Evolutionary conservation across 164 flowering plant genomes (phyloP).

Genomic region (Vitis riparia): DNA sequence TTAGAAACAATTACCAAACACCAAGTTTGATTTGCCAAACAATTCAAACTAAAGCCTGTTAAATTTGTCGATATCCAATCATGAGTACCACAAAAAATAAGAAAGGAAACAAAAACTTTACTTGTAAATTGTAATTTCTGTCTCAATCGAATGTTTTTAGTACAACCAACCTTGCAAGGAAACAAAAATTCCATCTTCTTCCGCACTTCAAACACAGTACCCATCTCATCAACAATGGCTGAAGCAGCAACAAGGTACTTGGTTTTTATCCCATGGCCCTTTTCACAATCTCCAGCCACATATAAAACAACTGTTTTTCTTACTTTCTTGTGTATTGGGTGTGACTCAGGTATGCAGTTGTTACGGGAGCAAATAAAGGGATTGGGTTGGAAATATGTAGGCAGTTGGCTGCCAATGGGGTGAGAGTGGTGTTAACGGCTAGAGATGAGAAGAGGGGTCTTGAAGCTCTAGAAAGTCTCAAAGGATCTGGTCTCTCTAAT

Average conservation of each 20-base stretch:
- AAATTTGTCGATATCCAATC: no score
- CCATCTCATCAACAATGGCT: background rate
- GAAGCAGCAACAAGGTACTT: conserved; percentile 12
- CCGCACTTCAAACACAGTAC: no score
- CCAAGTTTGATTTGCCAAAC: no score
- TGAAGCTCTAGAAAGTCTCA: conserved; percentile 37
- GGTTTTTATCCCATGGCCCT: background rate
- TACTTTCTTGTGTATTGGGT: background rate
- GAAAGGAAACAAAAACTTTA: no score
- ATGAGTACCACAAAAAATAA: no score
- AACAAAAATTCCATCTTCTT: no score
- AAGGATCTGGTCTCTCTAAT: conserved; percentile 23
- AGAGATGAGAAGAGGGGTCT: conserved; percentile 44
- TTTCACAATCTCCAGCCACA: background rate
- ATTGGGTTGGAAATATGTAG: conserved; percentile 33
- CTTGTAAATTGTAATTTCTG: no score
- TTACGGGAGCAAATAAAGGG: conserved; percentile 43
- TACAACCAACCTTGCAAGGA: no score
- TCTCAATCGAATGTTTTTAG: no score
- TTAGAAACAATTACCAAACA: no score
- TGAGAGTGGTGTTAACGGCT: conserved; percentile 32
- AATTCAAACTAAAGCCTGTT: no score
- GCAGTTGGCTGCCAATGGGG: conserved; percentile 31
- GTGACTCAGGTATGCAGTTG: conserved; percentile 21
- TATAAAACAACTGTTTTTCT: no score